Conservation (phyloP, 2,329 filamentous ascomycete genomes). For the Helotiales sp. region DNA sequence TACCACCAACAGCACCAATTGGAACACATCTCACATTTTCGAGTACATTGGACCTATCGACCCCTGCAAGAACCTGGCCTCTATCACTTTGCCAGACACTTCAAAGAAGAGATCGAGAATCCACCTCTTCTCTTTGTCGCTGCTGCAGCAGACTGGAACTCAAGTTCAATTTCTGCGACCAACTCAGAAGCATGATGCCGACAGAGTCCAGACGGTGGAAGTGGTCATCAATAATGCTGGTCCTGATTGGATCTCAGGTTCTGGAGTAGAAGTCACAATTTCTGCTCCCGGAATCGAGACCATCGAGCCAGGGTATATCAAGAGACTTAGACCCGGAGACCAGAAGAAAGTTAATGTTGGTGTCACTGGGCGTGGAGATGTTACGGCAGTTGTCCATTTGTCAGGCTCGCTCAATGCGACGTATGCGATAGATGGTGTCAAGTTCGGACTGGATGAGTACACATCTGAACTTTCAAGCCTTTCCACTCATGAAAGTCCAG, state of each 20-base stretch:
- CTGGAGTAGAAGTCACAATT: slow-evolving; percentile 43
- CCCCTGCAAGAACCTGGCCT: slow-evolving; percentile 46
- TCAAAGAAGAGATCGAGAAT: slow-evolving; percentile 46
- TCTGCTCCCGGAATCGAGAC: slow-evolving; percentile 49
- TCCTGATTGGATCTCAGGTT: slow-evolving; percentile 44
- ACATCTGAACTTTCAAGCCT: slow-evolving; percentile 46
- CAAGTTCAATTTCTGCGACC: slow-evolving; percentile 49
- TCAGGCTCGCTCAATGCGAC: slow-evolving; percentile 25
- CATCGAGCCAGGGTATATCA: slow-evolving; percentile 48
- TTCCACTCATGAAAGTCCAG: slow-evolving; percentile 51
- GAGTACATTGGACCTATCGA: slow-evolving; percentile 49
- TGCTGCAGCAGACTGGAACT: slow-evolving; percentile 46
- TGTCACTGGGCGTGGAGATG: slow-evolving; percentile 42
- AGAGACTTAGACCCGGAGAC: slow-evolving; percentile 51
- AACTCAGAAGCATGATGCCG: slow-evolving; percentile 49
- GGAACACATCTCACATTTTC: slow-evolving; percentile 52
- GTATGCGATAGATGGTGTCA: slow-evolving; percentile 32
- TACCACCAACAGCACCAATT: slow-evolving; percentile 48
- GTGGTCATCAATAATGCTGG: slow-evolving; percentile 48
- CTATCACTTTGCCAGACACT: slow-evolving; percentile 49
- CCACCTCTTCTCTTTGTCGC: slow-evolving; percentile 51
- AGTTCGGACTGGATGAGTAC: slow-evolving; percentile 47
- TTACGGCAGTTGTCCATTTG: slow-evolving; percentile 35
- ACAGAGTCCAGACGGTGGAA: slow-evolving; percentile 49
- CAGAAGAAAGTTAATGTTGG: slow-evolving; percentile 49